Percentiles rank a stretch among this genome's conserved stretches.
Evolutionary conservation across 2,329 filamentous ascomycete species (phyloP).

Genomic region (Colletotrichum ledebouriae): DNA sequence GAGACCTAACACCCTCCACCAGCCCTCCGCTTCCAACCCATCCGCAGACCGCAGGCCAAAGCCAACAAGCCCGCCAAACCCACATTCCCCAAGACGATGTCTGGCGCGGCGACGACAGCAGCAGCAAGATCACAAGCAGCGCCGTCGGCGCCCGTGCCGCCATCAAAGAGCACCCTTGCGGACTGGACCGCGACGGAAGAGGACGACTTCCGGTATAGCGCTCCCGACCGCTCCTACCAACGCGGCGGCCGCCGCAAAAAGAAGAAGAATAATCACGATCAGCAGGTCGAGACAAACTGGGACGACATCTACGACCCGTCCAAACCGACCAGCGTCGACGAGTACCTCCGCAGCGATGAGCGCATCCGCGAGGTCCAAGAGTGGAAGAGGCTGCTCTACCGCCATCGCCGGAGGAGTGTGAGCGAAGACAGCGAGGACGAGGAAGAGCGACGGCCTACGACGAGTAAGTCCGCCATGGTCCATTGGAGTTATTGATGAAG

Average conservation of each 20-base stretch:
- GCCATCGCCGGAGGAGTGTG: constrained; percentile 70
- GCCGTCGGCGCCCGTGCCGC: constrained; percentile 53
- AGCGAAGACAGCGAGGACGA: constrained; percentile 59
- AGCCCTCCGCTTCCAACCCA: constrained; percentile 88
- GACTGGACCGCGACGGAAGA: constrained; percentile 84
- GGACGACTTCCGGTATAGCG: constrained; percentile 81
- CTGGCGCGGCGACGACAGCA: constrained; percentile 48
- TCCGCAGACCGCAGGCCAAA: constrained; percentile 78
- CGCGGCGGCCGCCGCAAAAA: constrained; percentile 84
- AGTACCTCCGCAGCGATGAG: constrained; percentile 88
- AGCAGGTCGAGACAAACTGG: constrained; percentile 79
- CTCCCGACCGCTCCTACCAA: constrained; percentile 72
- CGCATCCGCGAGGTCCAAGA: constrained; percentile 83
- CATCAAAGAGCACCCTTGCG: constrained; percentile 77
- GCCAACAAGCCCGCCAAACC: constrained; percentile 72
- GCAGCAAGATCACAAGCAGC: constrained; percentile 47
- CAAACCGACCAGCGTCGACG: constrained; percentile 85
- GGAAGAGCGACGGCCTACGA: constrained; percentile 47
- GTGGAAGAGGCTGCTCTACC: constrained; percentile 87
- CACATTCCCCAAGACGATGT: constrained; percentile 63
- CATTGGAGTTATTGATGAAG: constrained; percentile 33
- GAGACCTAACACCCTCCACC: constrained; percentile 45
- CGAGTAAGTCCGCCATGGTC: constrained; percentile 42
- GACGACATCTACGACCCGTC: constrained; percentile 91
- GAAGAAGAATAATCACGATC: constrained; percentile 74